Percentiles rank a stretch among this genome's conserved stretches.
Conservation (phyloP, 768 basidiomycete species). For the Phaeolepiota aurea region DNA sequence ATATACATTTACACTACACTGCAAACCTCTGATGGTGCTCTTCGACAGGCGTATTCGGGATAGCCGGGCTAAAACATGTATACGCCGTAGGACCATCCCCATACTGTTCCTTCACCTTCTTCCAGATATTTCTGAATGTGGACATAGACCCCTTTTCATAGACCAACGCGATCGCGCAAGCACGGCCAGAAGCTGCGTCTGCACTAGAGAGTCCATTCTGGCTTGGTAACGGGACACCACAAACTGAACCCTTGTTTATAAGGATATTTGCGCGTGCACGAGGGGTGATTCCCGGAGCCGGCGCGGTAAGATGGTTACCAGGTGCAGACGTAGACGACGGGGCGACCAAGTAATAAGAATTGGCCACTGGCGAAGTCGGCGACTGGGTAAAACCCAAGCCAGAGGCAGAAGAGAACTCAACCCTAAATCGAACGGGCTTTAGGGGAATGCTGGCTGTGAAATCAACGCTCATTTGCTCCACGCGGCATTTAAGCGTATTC, state of each 20-base stretch:
- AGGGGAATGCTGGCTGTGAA: conserved; percentile 35
- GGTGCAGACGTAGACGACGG: not conserved
- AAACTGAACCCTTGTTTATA: conserved; percentile 7
- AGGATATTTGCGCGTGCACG: conserved; percentile 15
- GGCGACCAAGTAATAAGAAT: not conserved
- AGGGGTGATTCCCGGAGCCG: conserved; percentile 1
- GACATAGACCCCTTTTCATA: conserved; percentile 90
- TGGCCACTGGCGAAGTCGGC: not conserved
- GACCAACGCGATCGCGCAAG: conserved; percentile 66
- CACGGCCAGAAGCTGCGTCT: conserved; percentile 27
- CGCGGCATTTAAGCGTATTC: conserved; percentile 33
- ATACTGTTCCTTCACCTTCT: conserved; percentile 66
- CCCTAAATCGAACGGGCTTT: conserved; percentile 76
- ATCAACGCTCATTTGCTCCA: conserved; percentile 41
- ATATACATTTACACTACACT: conserved; percentile 15
- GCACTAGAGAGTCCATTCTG: conserved; percentile 8
- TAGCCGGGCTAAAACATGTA: conserved; percentile 31
- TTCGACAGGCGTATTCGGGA: conserved; percentile 29
- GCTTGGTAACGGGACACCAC: conserved; percentile 11
- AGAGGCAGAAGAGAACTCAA: conserved; percentile 49
- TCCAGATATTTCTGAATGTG: conserved; percentile 74
- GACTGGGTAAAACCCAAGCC: not conserved
- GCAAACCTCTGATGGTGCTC: conserved; percentile 31
- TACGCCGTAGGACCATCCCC: conserved; percentile 21
- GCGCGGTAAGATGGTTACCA: not conserved